phyloP scores from a whole-genome alignment of 1,284 basidiomycete species.

The Chiua sp. region DNA sequence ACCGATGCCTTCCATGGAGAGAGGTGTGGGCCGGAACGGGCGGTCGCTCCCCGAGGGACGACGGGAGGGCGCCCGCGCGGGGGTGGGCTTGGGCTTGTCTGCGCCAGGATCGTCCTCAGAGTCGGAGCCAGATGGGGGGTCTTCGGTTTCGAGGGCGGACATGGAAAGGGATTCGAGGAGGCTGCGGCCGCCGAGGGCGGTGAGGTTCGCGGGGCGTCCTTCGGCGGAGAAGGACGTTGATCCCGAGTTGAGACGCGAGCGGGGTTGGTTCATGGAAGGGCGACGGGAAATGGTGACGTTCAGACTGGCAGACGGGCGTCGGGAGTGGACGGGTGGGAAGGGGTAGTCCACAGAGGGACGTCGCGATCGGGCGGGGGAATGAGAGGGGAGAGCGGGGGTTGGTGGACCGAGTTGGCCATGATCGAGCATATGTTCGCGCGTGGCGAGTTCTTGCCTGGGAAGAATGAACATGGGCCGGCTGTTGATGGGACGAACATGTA shows the following conservation, averaged over 20 bases:
- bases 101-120: neutral
- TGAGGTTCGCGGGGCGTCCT: slow-evolving; percentile 27
- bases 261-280: slow-evolving; percentile 25
- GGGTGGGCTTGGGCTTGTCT: slow-evolving; percentile 5
- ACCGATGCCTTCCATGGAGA: slow-evolving; percentile 40
- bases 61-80: slow-evolving; percentile 8
- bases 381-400: slow-evolving; percentile 53
- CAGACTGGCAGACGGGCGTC: slow-evolving; percentile 32
- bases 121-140: slow-evolving; percentile 14
- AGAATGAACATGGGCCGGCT: slow-evolving; percentile 1
- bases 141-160: slow-evolving; percentile 48
- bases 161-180: slow-evolving; percentile 47
- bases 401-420: slow-evolving; percentile 80
- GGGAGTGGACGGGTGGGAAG: slow-evolving; percentile 25
- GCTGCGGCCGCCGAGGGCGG: slow-evolving; percentile 37
- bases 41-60: slow-evolving; percentile 23
- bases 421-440: slow-evolving; percentile 91
- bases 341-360: slow-evolving; percentile 46
- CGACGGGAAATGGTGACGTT: slow-evolving; percentile 39
- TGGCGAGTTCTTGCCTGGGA: slow-evolving; percentile 79
- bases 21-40: slow-evolving; percentile 14
- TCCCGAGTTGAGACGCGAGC: slow-evolving; percentile 26
- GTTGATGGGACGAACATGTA: slow-evolving; percentile 32
- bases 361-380: slow-evolving; percentile 57
- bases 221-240: slow-evolving; percentile 25